These are phyloP conservation scores for Rhodotorula sphaerocarpa DNA, from an alignment of 768 basidiomycete species.

Conservation along the genomic window DNA sequence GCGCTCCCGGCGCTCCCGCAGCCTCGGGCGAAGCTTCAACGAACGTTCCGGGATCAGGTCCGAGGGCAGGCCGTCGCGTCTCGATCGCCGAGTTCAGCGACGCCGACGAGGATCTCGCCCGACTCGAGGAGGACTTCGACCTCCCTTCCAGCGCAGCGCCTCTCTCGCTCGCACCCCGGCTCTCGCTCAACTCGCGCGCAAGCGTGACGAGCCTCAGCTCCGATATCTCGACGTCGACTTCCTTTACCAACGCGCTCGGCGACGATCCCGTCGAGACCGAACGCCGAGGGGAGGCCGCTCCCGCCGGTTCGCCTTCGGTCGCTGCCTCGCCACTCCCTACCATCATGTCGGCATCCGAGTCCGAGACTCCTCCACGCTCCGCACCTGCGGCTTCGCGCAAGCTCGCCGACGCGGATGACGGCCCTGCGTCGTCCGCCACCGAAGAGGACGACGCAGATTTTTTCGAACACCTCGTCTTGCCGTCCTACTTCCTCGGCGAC, in stretches of 20 bases:
- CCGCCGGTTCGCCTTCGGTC: neutral
- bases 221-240: neutral
- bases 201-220: neutral
- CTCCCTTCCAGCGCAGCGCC: neutral
- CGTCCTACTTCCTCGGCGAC: conserved; percentile 24
- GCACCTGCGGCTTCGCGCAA: too few species aligned
- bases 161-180: neutral
- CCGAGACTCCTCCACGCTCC: too few species aligned
- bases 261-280: neutral
- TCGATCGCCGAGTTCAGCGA: conserved; percentile 13
- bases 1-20: neutral
- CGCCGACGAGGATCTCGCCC: neutral
- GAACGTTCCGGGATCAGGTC: neutral
- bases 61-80: neutral
- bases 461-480: conserved; percentile 27
- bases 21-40: neutral
- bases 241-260: neutral
- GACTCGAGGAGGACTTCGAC: conserved; percentile 3
- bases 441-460: conserved; percentile 31
- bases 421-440: neutral
- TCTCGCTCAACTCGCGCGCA: neutral
- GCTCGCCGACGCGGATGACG: too few species aligned
- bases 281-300: too few species aligned
- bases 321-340: too few species aligned
- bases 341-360: too few species aligned